Conservation (phyloP, 2,329 filamentous ascomycete species). For the Venturia nashicola region DNA sequence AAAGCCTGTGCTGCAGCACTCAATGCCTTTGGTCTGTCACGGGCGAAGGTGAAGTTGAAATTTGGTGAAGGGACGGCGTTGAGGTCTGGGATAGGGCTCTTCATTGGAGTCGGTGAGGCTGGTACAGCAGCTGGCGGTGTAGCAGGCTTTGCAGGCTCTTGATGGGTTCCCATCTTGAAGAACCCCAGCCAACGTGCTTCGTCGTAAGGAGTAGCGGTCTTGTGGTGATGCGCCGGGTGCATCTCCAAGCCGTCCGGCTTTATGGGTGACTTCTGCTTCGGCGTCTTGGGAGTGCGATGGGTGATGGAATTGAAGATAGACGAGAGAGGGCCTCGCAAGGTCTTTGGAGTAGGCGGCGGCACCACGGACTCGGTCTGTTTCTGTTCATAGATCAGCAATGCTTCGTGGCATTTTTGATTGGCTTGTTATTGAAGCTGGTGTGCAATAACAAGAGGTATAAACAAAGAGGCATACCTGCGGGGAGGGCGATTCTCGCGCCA, state of each 20-base stretch:
- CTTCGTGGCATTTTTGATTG: constrained; percentile 2
- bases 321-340: background rate
- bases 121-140: constrained; percentile 11
- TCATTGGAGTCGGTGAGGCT: background rate
- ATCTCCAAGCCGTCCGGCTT: constrained; percentile 71
- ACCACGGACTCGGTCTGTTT: background rate
- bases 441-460: background rate
- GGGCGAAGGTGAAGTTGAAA: constrained; percentile 54
- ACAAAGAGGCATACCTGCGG: background rate
- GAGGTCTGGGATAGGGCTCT: background rate
- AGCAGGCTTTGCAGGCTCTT: constrained; percentile 27
- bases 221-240: constrained; percentile 77
- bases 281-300: constrained; percentile 39
- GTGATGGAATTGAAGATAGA: constrained; percentile 13
- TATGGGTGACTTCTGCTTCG: constrained; percentile 50
- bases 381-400: background rate
- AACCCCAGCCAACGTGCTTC: constrained; percentile 77
- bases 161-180: constrained; percentile 53
- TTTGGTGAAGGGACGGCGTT: constrained; percentile 35
- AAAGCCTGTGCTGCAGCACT: constrained; percentile 49
- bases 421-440: background rate
- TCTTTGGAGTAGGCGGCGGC: background rate
- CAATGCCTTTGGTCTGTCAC: constrained; percentile 41
- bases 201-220: constrained; percentile 60
- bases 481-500: background rate